A percentile compares a stretch with the other conserved stretches of the same genome.
Evolutionary conservation across 805 yeast genomes (phyloP).

Genomic region (Brettanomyces custersianus): DNA sequence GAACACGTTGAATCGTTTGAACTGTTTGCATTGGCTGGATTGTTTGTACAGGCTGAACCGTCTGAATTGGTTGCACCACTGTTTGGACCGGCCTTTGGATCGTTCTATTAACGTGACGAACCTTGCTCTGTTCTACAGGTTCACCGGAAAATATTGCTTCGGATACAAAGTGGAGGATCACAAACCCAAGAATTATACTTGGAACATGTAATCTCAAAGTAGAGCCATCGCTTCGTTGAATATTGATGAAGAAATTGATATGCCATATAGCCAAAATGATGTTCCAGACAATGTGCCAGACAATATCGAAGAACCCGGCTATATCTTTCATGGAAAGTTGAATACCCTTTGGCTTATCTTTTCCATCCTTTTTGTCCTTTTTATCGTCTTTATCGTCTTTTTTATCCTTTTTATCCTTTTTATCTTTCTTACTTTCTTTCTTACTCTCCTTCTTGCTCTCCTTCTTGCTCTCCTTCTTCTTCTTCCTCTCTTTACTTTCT

Average conservation of each 20-base stretch:
- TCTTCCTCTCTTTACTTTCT: neutral
- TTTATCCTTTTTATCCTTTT: too few species aligned
- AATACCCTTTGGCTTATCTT: neutral
- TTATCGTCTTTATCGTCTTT: neutral
- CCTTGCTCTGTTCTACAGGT: too few species aligned
- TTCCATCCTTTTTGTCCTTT: neutral
- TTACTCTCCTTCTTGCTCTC: neutral
- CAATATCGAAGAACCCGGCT: slow-evolving; percentile 5
- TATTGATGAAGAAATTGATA: slow-evolving; percentile 20
- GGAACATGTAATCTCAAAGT: slow-evolving; percentile 22
- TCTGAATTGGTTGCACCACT: too few species aligned
- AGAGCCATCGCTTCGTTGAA: slow-evolving; percentile 14
- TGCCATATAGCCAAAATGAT: slow-evolving; percentile 16
- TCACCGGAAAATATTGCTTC: too few species aligned
- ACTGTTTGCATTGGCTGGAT: too few species aligned
- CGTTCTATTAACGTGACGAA: too few species aligned
- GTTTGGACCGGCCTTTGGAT: too few species aligned
- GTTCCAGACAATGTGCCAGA: slow-evolving; percentile 6
- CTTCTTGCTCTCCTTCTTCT: neutral
- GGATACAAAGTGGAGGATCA: slow-evolving; percentile 10
- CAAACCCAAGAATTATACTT: slow-evolving; percentile 7
- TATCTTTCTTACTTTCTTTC: neutral
- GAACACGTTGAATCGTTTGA: too few species aligned
- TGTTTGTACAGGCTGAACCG: too few species aligned
- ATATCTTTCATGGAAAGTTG: slow-evolving; percentile 9